These are phyloP conservation scores for Conidiobolus incongruus DNA, from an alignment of 371 early-diverging fungal genomes.

Conservation along the genomic window DNA sequence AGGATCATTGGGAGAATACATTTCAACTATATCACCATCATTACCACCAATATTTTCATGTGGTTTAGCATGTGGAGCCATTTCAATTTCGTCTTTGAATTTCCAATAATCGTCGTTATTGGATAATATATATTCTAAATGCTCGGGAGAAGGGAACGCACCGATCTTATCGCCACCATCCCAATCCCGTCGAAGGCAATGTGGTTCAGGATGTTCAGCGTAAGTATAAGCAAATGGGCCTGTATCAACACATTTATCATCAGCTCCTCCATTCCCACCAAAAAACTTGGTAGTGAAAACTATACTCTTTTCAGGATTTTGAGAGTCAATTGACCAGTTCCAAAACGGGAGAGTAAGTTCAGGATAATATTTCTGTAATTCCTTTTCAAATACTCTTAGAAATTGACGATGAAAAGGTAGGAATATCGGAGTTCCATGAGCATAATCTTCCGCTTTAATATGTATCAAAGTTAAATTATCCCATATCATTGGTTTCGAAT, in stretches of 20 bases:
- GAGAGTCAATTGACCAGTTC: conserved; percentile 20
- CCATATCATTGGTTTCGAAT: too few relatives aligned
- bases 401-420: conserved; percentile 18
- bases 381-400: conserved; percentile 11
- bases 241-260: conserved; percentile 7
- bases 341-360: conserved; percentile 21
- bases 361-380: conserved; percentile 12
- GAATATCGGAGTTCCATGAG: conserved; percentile 10
- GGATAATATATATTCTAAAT: conserved; percentile 8
- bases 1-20: conserved; percentile 23
- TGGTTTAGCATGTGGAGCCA: conserved; percentile 17
- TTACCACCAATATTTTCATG: conserved; percentile 23
- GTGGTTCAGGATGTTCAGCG: conserved; percentile 3
- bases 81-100: conserved; percentile 15
- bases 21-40: conserved; percentile 17
- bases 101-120: conserved; percentile 8
- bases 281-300: conserved; percentile 4
- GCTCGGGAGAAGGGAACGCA: conserved; percentile 10
- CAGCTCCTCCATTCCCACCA: conserved; percentile 9
- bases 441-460: background rate
- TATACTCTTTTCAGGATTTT: conserved; percentile 4
- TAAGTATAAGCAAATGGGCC: conserved; percentile 6
- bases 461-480: too few relatives aligned
- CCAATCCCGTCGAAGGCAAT: conserved; percentile 11
- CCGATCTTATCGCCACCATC: conserved; percentile 7